Conservation (phyloP, 352 stramenopile genomes). For the Phytopythium delawarense region DNA sequence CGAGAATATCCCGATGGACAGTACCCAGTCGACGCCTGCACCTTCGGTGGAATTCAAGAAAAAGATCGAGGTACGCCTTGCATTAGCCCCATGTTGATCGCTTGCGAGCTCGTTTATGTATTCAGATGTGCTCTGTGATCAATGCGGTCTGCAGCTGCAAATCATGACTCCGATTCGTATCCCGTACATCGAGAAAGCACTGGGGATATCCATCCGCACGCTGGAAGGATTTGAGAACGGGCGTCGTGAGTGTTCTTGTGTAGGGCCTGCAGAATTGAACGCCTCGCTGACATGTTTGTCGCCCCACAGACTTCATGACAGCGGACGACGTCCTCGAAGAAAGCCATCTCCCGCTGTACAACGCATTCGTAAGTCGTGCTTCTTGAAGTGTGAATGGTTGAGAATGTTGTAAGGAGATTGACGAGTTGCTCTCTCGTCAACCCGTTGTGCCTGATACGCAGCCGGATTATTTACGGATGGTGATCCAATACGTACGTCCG, state of each 20-base stretch:
- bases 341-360: constrained; percentile 76
- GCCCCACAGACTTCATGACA: constrained; percentile 67
- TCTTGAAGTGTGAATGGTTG: not conserved
- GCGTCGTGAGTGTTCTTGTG: constrained; percentile 36
- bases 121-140: not conserved
- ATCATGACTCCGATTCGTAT: constrained; percentile 88
- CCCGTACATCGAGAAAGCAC: constrained; percentile 79
- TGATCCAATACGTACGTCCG: constrained; percentile 81
- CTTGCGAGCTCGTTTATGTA: not conserved
- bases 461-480: constrained; percentile 83
- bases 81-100: not conserved
- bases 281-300: not conserved
- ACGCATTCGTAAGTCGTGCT: constrained; percentile 54
- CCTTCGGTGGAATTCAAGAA: constrained; percentile 61
- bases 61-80: constrained; percentile 70
- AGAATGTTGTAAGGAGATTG: not conserved
- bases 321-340: constrained; percentile 81
- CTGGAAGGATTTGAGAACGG: constrained; percentile 82
- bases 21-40: constrained; percentile 15
- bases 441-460: constrained; percentile 15
- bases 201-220: constrained; percentile 68
- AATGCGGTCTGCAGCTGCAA: constrained; percentile 43
- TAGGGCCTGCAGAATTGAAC: not conserved
- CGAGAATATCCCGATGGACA: constrained; percentile 47
- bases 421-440: not conserved